phyloP scores from a whole-genome alignment of 371 early-diverging fungal genomes.

The Rhizopus arrhizus region DNA sequence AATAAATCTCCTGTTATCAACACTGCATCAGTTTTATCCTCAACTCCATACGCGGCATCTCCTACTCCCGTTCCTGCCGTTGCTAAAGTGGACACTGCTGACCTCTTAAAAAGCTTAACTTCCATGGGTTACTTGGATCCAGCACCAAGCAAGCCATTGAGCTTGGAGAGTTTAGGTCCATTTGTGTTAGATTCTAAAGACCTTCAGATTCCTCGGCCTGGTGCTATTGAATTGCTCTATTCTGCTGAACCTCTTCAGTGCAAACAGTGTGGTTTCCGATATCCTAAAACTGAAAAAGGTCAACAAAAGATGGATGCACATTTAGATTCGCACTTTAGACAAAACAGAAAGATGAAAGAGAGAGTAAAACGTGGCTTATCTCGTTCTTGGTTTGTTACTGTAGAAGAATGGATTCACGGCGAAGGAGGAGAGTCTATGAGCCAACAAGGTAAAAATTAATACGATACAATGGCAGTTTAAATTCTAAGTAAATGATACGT shows the following conservation, averaged over 20 bases:
- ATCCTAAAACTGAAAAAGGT: constrained; percentile 68
- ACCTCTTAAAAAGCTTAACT: constrained; percentile 41
- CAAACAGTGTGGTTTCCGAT: constrained; percentile 90
- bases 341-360: constrained; percentile 82
- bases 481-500: neutral
- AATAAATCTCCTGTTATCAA: constrained; percentile 12
- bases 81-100: constrained; percentile 30
- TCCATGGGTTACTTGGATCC: constrained; percentile 41
- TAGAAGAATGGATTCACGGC: constrained; percentile 61
- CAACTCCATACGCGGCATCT: neutral
- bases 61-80: neutral
- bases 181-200: constrained; percentile 51
- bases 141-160: constrained; percentile 3
- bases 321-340: constrained; percentile 93
- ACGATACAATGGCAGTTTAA: too few species aligned
- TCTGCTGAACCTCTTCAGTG: constrained; percentile 79
- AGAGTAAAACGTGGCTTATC: constrained; percentile 73
- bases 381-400: constrained; percentile 85
- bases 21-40: constrained; percentile 4
- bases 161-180: constrained; percentile 19
- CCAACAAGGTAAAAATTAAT: constrained; percentile 41
- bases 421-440: constrained; percentile 49
- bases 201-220: constrained; percentile 54
- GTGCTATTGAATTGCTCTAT: constrained; percentile 72
- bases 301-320: constrained; percentile 79